Conservation (phyloP, 2,329 filamentous ascomycete genomes). For the Ophiocordyceps camponoti-leonardi region DNA sequence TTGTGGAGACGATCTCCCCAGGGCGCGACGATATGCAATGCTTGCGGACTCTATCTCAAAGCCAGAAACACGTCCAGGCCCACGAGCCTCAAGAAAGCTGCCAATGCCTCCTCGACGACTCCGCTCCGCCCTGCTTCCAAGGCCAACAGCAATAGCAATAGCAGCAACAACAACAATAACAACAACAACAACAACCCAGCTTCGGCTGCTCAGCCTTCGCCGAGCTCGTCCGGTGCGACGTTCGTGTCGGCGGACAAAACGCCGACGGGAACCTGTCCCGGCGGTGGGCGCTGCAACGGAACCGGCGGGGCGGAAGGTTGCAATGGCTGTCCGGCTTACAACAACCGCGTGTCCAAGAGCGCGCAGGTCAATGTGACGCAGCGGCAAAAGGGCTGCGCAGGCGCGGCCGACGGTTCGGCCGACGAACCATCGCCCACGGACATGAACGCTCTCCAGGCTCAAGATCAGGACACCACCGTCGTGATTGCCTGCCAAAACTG, state of each 20-base stretch:
- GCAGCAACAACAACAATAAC: too few relatives aligned
- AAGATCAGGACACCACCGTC: constrained; percentile 15
- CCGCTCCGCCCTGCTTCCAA: constrained; percentile 25
- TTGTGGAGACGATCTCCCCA: constrained; percentile 87
- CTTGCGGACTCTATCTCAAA: constrained; percentile 87
- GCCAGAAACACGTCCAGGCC: constrained; percentile 82
- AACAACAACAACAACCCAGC: constrained; percentile 9
- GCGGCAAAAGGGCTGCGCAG: constrained; percentile 20
- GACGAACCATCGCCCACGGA: constrained; percentile 14
- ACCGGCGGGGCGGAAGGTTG: constrained; percentile 91
- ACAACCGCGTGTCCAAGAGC: constrained; percentile 85
- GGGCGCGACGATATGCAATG: constrained; percentile 93
- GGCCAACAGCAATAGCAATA: constrained; percentile 4
- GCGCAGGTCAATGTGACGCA: constrained; percentile 50
- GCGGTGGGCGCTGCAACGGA: constrained; percentile 87
- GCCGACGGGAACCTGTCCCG: constrained; percentile 76
- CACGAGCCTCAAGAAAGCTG: constrained; percentile 71
- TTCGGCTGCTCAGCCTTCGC: constrained; percentile 20
- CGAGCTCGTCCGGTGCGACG: constrained; percentile 36
- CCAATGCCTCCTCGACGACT: constrained; percentile 28
- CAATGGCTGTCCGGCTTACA: constrained; percentile 90
- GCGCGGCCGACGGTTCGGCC: constrained; percentile 8
- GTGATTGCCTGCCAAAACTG: constrained; percentile 95
- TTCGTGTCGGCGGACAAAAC: constrained; percentile 65
- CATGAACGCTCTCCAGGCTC: constrained; percentile 15